phyloP scores from a whole-genome alignment of 441 rosid genomes.

The Breynia disticha region DNA sequence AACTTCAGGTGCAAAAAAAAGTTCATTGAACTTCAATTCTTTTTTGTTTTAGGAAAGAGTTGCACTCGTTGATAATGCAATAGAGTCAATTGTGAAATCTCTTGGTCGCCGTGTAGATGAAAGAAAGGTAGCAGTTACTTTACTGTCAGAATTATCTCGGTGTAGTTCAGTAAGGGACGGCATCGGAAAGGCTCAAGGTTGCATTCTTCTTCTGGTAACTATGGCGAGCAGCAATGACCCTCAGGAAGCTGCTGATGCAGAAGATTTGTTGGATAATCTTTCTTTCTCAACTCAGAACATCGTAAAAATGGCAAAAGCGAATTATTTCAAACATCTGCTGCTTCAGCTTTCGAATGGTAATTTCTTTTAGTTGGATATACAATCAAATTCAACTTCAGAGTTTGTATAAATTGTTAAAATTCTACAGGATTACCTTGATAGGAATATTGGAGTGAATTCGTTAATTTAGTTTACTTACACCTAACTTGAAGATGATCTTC shows the following conservation, averaged over 20 bases:
- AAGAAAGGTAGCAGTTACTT: constrained; percentile 44
- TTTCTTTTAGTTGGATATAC: constrained; percentile 7
- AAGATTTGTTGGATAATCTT: constrained; percentile 43
- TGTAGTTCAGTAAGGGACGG: constrained; percentile 22
- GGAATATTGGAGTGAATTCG: no score
- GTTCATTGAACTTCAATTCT: neutral
- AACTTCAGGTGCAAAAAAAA: constrained; percentile 1
- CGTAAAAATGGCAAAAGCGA: constrained; percentile 60
- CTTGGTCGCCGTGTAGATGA: constrained; percentile 51
- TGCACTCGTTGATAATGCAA: constrained; percentile 28
- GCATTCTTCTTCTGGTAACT: constrained; percentile 57
- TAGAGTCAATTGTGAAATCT: constrained; percentile 42
- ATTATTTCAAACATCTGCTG: constrained; percentile 49
- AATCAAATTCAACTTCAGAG: constrained; percentile 7
- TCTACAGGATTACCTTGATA: no score
- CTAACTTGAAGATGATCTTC: neutral
- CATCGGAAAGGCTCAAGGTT: constrained; percentile 51
- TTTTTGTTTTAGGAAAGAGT: constrained; percentile 45
- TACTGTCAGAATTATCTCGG: constrained; percentile 44
- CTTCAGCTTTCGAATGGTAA: constrained; percentile 42
- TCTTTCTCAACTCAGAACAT: constrained; percentile 45
- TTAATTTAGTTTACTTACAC: no score
- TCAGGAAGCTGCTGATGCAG: constrained; percentile 43
- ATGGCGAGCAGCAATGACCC: constrained; percentile 45
- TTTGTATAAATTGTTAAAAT: no score